Evolutionary conservation across 148 eudicot species (phyloP).

Genomic region (Spergularia bocconei): DNA sequence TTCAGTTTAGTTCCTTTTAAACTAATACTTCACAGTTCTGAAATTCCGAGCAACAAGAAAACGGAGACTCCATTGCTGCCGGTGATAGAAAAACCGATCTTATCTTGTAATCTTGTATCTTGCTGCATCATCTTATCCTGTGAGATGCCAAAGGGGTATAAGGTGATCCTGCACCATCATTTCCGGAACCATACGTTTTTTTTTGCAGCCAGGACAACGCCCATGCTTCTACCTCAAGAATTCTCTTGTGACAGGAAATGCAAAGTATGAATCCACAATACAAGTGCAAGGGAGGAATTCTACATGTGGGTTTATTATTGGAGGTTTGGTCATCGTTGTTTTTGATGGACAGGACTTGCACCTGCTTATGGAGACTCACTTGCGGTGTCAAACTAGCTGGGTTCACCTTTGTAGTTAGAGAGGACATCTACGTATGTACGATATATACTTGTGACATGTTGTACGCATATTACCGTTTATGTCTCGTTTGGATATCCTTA

Average conservation of each 20-base stretch:
- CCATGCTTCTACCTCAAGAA: slow-evolving; percentile 83
- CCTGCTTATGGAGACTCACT: too few relatives aligned
- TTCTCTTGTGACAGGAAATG: slow-evolving; percentile 87
- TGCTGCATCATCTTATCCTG: slow-evolving; percentile 31
- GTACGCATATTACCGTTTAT: too few relatives aligned
- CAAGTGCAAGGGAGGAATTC: slow-evolving; percentile 82
- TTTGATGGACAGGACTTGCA: too few relatives aligned
- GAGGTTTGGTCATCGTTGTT: too few relatives aligned
- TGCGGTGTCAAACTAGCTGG: too few relatives aligned
- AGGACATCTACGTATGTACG: too few relatives aligned
- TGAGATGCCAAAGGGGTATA: slow-evolving; percentile 29
- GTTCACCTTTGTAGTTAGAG: too few relatives aligned
- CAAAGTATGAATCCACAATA: slow-evolving; percentile 87
- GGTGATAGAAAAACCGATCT: neutral
- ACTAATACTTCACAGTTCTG: neutral
- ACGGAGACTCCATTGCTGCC: neutral
- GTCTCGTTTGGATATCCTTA: too few relatives aligned
- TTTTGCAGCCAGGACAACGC: slow-evolving; percentile 92
- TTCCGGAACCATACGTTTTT: slow-evolving; percentile 53
- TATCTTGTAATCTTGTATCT: slow-evolving; percentile 30
- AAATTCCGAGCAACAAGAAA: neutral
- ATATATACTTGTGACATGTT: too few relatives aligned
- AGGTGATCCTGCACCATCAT: slow-evolving; percentile 26
- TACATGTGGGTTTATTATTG: too few relatives aligned
- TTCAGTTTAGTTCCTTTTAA: slow-evolving; percentile 9